Conservation (phyloP, 176 grass and related monocot species). For the Themeda triandra region DNA sequence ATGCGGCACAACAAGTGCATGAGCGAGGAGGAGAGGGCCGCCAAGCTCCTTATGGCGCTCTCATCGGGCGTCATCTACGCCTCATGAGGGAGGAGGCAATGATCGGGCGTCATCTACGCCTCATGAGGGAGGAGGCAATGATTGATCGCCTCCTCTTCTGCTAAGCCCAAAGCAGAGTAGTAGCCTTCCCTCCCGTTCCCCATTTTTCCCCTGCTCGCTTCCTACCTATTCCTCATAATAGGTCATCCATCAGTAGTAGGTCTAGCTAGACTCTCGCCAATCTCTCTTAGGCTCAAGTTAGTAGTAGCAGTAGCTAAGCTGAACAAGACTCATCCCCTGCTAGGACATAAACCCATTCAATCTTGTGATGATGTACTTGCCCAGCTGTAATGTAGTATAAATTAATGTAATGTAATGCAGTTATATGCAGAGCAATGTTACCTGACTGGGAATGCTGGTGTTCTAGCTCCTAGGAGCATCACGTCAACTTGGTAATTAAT, state of each 20-base stretch:
- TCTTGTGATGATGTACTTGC: background rate
- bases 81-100: background rate
- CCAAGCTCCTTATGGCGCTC: conserved; percentile 75
- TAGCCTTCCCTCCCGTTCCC: too few species aligned
- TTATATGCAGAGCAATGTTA: background rate
- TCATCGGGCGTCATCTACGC: conserved; percentile 77
- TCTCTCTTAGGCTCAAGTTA: background rate
- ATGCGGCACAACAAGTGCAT: conserved; percentile 46
- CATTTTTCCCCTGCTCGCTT: too few species aligned
- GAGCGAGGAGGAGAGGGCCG: conserved; percentile 70
- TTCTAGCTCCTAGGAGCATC: background rate
- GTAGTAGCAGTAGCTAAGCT: background rate
- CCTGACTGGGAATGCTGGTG: background rate
- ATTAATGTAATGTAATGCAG: background rate
- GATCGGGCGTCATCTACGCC: conserved; percentile 66
- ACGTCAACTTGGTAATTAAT: background rate
- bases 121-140: background rate
- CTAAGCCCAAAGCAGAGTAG: background rate
- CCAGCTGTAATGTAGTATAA: background rate
- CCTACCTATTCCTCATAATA: too few species aligned
- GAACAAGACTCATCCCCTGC: background rate
- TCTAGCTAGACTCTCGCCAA: background rate
- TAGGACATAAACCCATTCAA: background rate
- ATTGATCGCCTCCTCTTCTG: background rate
- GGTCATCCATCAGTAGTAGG: too few species aligned